A percentile compares a stretch with the other conserved stretches of the same genome.
phyloP scores from a whole-genome alignment of 2,329 filamentous ascomycete species.

The Cladophialophora chaetospira region DNA sequence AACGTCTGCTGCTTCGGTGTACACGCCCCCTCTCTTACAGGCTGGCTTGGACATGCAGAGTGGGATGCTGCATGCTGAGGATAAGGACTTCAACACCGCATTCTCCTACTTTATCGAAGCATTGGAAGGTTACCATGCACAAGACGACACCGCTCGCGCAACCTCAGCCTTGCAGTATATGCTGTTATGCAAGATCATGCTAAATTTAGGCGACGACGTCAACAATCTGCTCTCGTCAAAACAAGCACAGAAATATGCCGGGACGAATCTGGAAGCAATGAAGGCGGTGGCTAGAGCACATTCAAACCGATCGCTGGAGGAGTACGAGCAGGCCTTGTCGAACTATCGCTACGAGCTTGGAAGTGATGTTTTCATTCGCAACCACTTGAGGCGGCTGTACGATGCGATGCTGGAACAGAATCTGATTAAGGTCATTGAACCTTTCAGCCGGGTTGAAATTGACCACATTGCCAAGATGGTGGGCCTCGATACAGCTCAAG shows the following conservation, averaged over 20 bases:
- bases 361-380: conserved; percentile 92
- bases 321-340: conserved; percentile 91
- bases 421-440: conserved; percentile 98
- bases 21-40: conserved; percentile 92
- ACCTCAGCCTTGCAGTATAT: conserved; percentile 98
- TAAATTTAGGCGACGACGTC: conserved; percentile 95
- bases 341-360: conserved; percentile 92
- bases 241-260: conserved; percentile 94
- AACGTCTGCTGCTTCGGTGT: conserved; percentile 94
- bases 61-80: conserved; percentile 97
- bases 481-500: conserved; percentile 90
- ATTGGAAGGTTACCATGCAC: conserved; percentile 91
- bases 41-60: conserved; percentile 99
- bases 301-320: conserved; percentile 90
- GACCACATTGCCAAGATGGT: conserved; percentile 98
- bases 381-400: conserved; percentile 92
- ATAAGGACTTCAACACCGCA: conserved; percentile 98
- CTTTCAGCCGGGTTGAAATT: conserved; percentile 95
- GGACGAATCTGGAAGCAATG: conserved; percentile 96
- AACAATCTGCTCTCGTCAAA: conserved; percentile 93
- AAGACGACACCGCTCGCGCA: conserved; percentile 85
- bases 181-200: conserved; percentile 99
- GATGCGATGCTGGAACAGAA: conserved; percentile 99
- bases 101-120: conserved; percentile 99
- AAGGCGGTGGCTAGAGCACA: conserved; percentile 97